A percentile compares a stretch with the other conserved stretches of the same genome.
These are phyloP conservation scores for Erodium chrysanthum DNA, from an alignment of 441 rosid genomes.

Conservation along the genomic window DNA sequence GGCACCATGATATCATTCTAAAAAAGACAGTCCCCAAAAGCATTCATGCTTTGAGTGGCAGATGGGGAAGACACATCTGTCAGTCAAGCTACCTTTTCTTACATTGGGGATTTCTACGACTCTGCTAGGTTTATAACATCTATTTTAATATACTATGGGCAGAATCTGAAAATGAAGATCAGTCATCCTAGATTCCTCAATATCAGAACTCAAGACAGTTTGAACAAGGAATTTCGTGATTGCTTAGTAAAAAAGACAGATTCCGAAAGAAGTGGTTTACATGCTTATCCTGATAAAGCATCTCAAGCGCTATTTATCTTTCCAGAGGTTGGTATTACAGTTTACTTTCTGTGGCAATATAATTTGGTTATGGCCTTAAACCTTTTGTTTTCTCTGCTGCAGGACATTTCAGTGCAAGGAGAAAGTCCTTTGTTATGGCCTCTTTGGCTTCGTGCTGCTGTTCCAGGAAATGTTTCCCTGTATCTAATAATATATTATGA, in stretches of 20 bases:
- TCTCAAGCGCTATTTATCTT: conserved; percentile 46
- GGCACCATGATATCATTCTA: neutral
- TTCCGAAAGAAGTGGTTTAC: conserved; percentile 27
- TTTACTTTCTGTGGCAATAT: conserved; percentile 18
- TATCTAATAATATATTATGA: conserved; percentile 70
- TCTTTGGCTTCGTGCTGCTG: conserved; percentile 91
- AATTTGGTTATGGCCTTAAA: conserved; percentile 20
- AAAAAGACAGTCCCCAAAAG: conserved; percentile 7
- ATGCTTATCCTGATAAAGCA: conserved; percentile 27
- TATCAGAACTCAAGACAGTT: conserved; percentile 46
- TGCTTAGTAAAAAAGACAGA: conserved; percentile 50
- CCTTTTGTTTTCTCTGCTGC: conserved; percentile 27
- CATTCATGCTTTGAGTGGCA: neutral
- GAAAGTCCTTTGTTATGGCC: conserved; percentile 70
- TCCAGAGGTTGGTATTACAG: conserved; percentile 62
- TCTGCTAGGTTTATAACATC: conserved; percentile 6
- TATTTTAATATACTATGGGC: conserved; percentile 21
- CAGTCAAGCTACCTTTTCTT: neutral
- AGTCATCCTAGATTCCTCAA: conserved; percentile 67
- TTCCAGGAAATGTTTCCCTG: conserved; percentile 63
- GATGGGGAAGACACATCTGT: neutral
- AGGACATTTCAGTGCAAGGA: conserved; percentile 53
- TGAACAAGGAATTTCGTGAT: conserved; percentile 46
- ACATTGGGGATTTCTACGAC: conserved; percentile 12
- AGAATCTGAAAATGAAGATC: conserved; percentile 94